These are phyloP conservation scores for Thelonectria rubi DNA, from an alignment of 2,329 filamentous ascomycete species.

Conservation along the genomic window DNA sequence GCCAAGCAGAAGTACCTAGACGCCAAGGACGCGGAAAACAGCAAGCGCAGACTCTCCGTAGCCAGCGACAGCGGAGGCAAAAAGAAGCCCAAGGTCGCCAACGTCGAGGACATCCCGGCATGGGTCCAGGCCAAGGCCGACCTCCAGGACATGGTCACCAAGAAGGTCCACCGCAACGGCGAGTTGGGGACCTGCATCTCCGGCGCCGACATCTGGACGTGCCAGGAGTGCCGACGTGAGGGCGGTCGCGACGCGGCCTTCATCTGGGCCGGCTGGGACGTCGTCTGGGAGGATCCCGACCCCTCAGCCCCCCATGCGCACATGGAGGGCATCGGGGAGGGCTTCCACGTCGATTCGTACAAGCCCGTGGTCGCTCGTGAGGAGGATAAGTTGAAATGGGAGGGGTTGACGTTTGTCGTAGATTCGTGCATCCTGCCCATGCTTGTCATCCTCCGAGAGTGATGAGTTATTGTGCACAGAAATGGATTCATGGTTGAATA, in stretches of 20 bases:
- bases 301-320: no score
- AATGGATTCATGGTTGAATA: no score
- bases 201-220: slow-evolving; percentile 1
- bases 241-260: background rate
- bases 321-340: no score
- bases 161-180: no score
- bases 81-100: background rate
- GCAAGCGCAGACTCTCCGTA: background rate
- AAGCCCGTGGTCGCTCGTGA: background rate
- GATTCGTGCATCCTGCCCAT: slow-evolving; percentile 4
- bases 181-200: background rate
- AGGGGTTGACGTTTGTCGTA: slow-evolving; percentile 6
- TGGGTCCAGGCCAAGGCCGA: background rate
- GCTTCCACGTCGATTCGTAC: no score
- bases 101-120: no score
- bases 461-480: background rate
- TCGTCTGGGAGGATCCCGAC: no score
- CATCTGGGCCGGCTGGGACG: background rate
- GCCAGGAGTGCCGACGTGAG: background rate
- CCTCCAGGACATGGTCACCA: background rate
- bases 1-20: slow-evolving; percentile 5
- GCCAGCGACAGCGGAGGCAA: no score
- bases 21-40: background rate
- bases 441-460: slow-evolving; percentile 1
- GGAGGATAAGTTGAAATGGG: background rate